These are phyloP conservation scores for Pyricularia sp. DNA, from an alignment of 2,329 filamentous ascomycete genomes.

Conservation along the genomic window DNA sequence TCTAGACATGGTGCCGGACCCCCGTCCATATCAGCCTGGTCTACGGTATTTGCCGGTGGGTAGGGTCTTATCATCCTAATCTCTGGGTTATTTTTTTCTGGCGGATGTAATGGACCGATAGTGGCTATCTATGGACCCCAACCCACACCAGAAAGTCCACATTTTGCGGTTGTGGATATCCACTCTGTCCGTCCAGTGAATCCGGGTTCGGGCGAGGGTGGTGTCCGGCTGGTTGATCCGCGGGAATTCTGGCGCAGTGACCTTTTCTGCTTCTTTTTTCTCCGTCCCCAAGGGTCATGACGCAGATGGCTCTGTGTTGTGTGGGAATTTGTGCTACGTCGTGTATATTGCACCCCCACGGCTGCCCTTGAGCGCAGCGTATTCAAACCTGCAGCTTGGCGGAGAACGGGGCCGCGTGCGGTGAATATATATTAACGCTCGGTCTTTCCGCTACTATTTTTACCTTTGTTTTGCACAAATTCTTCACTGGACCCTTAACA, in stretches of 20 bases:
- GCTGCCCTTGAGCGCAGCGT: neutral
- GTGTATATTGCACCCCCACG: neutral
- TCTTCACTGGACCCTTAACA: neutral
- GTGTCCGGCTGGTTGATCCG: neutral
- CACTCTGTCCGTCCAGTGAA: neutral
- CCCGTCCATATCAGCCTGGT: neutral
- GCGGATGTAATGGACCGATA: neutral
- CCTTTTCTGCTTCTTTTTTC: too few species aligned
- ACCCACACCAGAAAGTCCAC: neutral
- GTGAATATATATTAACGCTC: neutral
- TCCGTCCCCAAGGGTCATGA: neutral
- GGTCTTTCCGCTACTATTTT: neutral
- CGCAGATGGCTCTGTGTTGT: neutral
- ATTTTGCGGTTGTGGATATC: neutral
- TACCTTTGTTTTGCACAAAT: neutral
- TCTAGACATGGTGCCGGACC: neutral
- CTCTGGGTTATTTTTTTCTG: neutral
- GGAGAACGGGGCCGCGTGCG: neutral
- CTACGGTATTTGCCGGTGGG: neutral
- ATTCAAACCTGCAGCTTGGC: neutral
- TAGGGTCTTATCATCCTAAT: neutral
- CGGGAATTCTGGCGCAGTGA: neutral
- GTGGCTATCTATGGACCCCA: neutral
- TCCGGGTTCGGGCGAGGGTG: neutral
- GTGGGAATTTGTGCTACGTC: neutral